A percentile compares a stretch with the other conserved stretches of the same genome.
phyloP scores from a whole-genome alignment of 2,329 filamentous ascomycete species.

The Colletotrichum tropicale region DNA sequence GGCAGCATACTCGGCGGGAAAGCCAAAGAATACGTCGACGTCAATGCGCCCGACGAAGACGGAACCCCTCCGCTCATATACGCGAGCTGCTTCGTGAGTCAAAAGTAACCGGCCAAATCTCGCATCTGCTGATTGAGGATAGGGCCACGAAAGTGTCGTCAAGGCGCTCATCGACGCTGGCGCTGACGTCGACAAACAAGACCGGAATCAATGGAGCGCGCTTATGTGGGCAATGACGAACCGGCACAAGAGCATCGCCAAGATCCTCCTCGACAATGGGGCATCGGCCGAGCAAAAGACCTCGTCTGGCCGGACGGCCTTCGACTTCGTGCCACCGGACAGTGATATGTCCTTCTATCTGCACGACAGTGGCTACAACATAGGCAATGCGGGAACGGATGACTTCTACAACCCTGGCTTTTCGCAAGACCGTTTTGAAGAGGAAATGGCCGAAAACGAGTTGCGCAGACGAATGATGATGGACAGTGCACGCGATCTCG shows the following conservation, averaged over 20 bases:
- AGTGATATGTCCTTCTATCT: constrained; percentile 97
- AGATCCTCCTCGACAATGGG: constrained; percentile 87
- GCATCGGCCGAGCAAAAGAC: constrained; percentile 97
- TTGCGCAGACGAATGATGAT: constrained; percentile 98
- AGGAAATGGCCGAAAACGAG: constrained; percentile 96
- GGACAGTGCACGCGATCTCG: constrained; percentile 95
- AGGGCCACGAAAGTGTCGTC: constrained; percentile 91
- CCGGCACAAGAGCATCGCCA: constrained; percentile 93
- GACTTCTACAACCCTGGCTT: constrained; percentile 96
- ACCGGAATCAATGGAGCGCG: constrained; percentile 95
- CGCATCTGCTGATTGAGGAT: background rate
- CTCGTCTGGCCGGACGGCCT: constrained; percentile 88
- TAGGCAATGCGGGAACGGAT: constrained; percentile 79
- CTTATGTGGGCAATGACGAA: constrained; percentile 99
- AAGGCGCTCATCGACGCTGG: constrained; percentile 83
- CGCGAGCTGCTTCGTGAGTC: constrained; percentile 90
- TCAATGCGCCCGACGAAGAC: constrained; percentile 90
- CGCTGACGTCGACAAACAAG: constrained; percentile 89
- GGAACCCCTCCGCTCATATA: constrained; percentile 97
- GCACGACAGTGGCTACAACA: constrained; percentile 90
- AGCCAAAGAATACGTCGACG: constrained; percentile 77
- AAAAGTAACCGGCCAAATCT: background rate
- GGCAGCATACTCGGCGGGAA: constrained; percentile 75
- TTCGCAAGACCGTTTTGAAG: constrained; percentile 91
- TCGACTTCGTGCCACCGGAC: constrained; percentile 93